Evolutionary conservation across 768 basidiomycete species (phyloP), one percentile per base, ranked within the genome.

Genomic region (Tricholoma sp.): DNA sequence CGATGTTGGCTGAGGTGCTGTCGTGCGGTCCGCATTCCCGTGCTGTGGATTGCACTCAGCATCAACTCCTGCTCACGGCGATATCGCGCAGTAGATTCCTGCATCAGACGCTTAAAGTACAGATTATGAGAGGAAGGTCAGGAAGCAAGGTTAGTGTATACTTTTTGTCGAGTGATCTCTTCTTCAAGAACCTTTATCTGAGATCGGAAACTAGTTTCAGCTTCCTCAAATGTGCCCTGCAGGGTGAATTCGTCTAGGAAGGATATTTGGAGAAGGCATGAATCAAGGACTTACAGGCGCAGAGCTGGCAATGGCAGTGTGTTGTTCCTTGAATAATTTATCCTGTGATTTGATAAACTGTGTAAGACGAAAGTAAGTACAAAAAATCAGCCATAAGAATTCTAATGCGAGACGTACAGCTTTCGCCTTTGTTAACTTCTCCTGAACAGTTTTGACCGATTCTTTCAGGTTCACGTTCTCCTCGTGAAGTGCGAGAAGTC

Each of bases 281-380:
- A 50, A 5, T 21, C 18, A 2, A 59, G 50, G 39, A 69, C 77
- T 60, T 61, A 86, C 86, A 39, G 80, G 70, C 32, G 75, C 66
- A 55, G 72, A 64, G 19, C 74, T 76, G 29, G 73, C 75, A 62
- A 78, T 79, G 52, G 83, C 81, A 4, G 85, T 83, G 51, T 86
- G 85, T 65, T 88, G 86, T 65, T 92, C 89, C 62, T 88, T 89
- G 73, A 94, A 88, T 27, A 93, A 76, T 61, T 89, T 89, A 72
- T 97, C 94, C 69, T 96, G 94, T 31, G 85, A 80, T 68, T 92
- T 93, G 75, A 98, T 93, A 71, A 96, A 94, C 91, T 95, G 56
- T 21, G n/a, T 21, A 37, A 18, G 7, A 19, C 37, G 54, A 21
- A 12, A 52, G 31, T 55, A 19, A 22, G 14, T 45, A 19, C n/a